These are phyloP conservation scores for Colletotrichum trifolii DNA, from an alignment of 2,329 filamentous ascomycete genomes.

Conservation along the genomic window DNA sequence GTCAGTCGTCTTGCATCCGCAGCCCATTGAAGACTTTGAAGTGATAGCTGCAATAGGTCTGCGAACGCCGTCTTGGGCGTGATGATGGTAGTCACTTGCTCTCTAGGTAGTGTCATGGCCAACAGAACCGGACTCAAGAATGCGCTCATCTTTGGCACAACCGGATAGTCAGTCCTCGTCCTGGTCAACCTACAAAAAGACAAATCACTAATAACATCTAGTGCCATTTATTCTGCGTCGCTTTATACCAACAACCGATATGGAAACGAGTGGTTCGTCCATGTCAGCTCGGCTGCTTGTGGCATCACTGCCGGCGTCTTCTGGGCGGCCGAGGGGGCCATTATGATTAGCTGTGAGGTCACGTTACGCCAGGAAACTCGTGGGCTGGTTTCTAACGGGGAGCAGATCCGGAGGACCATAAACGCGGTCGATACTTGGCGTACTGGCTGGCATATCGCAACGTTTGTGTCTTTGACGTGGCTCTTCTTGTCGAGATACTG, in stretches of 20 bases:
- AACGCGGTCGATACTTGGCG: conserved; percentile 29
- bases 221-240: conserved; percentile 47
- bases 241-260: conserved; percentile 50
- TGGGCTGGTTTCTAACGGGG: too few relatives aligned
- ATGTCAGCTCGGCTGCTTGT: conserved; percentile 42
- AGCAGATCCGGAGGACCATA: conserved; percentile 29
- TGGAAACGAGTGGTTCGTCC: conserved; percentile 39
- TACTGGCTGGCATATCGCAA: conserved; percentile 40
- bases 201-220: too few relatives aligned
- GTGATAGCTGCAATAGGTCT: background rate
- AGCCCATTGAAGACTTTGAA: too few relatives aligned
- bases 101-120: conserved; percentile 20
- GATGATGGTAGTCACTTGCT: conserved; percentile 25
- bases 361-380: too few relatives aligned
- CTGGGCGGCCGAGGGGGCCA: conserved; percentile 43
- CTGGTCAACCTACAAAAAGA: too few relatives aligned
- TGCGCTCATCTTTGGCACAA: conserved; percentile 23
- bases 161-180: conserved; percentile 16
- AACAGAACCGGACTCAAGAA: conserved; percentile 18
- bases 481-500: too few relatives aligned
- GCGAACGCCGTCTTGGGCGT: conserved; percentile 21
- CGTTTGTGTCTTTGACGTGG: background rate
- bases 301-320: conserved; percentile 40
- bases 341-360: conserved; percentile 39
- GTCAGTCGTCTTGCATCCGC: conserved; percentile 25